These are phyloP conservation scores for Scutellaria galericulata DNA, from an alignment of 257 asterid species.

Conservation along the genomic window DNA sequence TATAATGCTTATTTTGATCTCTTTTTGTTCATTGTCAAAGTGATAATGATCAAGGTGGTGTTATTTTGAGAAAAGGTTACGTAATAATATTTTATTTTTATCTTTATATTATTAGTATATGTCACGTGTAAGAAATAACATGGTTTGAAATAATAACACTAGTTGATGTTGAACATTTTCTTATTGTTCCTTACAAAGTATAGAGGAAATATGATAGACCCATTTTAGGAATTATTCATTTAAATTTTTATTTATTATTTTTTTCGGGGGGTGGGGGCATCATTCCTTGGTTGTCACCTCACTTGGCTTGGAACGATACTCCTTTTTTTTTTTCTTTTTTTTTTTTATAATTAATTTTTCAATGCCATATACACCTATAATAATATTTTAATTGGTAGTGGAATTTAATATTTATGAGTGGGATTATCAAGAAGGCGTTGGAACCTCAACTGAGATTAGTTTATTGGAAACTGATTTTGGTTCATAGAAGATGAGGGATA, in stretches of 20 bases:
- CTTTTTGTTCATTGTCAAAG: conserved; percentile 4
- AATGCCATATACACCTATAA: not conserved
- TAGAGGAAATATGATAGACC: too few species aligned
- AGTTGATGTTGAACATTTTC: too few species aligned
- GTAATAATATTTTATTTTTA: not conserved
- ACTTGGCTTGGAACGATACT: not conserved
- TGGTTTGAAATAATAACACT: not conserved
- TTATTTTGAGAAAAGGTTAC: too few species aligned
- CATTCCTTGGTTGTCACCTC: conserved; percentile 18
- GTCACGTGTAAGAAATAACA: not conserved
- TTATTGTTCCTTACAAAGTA: too few species aligned
- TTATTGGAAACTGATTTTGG: conserved; percentile 29
- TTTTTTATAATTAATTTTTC: not conserved
- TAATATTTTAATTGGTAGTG: conserved; percentile 27
- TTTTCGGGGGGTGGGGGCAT: conserved; percentile 6
- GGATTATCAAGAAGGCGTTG: conserved; percentile 39
- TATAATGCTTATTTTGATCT: not conserved
- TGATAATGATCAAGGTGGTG: conserved; percentile 19
- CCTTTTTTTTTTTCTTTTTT: too few species aligned
- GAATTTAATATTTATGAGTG: conserved; percentile 26
- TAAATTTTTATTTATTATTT: not conserved
- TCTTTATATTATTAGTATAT: not conserved
- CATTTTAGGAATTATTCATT: too few species aligned
- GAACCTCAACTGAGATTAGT: conserved; percentile 29
- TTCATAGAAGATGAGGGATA: conserved; percentile 18